A percentile compares a stretch with the other conserved stretches of the same genome.
These are phyloP conservation scores for Penicillium sp. DNA, from an alignment of 2,329 filamentous ascomycete genomes.

Conservation along the genomic window DNA sequence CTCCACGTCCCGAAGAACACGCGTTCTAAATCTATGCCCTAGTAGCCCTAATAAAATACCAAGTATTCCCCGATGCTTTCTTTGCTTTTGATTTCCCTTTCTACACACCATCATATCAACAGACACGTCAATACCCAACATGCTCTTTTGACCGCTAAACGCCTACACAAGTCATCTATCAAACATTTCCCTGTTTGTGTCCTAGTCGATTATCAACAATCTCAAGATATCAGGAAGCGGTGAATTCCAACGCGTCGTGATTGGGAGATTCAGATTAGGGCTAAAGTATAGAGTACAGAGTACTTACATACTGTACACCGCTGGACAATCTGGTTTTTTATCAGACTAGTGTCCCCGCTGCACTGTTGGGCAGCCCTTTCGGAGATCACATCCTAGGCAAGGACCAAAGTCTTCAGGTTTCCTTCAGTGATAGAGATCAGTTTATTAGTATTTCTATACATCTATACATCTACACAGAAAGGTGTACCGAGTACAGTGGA, in stretches of 20 bases:
- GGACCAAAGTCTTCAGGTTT: background rate
- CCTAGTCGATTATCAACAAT: background rate
- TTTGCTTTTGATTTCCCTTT: background rate
- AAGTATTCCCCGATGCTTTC: background rate
- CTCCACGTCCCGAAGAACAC: background rate
- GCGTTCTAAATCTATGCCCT: background rate
- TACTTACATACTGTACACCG: background rate
- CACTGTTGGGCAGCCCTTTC: conserved; percentile 8
- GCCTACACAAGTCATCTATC: background rate
- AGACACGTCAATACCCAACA: background rate
- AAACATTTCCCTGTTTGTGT: background rate
- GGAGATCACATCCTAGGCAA: conserved; percentile 1
- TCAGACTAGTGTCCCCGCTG: conserved; percentile 4
- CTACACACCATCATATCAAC: background rate
- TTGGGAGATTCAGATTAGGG: background rate
- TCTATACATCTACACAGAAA: background rate
- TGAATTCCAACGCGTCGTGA: background rate
- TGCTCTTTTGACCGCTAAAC: background rate
- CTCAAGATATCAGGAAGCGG: background rate
- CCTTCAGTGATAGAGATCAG: background rate
- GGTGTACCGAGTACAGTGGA: background rate
- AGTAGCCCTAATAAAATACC: background rate
- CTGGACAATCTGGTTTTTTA: conserved; percentile 13
- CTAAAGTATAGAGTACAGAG: background rate
- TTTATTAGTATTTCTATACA: background rate